A percentile compares a stretch with the other conserved stretches of the same genome.
phyloP scores from a whole-genome alignment of 306 rosid species.

The Albizia julibrissin region DNA sequence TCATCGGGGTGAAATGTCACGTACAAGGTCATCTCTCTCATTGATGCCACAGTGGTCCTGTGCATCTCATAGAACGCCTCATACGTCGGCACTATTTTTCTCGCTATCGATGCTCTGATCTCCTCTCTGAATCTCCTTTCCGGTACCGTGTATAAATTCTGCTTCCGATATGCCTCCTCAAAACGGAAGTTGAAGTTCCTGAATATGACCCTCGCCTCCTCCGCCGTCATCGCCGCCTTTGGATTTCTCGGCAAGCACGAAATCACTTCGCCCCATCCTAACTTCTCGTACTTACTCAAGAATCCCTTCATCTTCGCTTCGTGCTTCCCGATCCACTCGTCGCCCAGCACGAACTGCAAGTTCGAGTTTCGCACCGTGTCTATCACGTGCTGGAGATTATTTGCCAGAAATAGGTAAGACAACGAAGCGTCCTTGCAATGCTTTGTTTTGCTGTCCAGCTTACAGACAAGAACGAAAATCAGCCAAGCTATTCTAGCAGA shows the following conservation, averaged over 20 bases:
- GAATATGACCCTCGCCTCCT: conserved; percentile 53
- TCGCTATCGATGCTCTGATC: conserved; percentile 43
- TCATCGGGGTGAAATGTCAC: conserved; percentile 62
- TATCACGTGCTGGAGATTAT: conserved; percentile 59
- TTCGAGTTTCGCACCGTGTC: conserved; percentile 52
- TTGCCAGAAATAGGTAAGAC: conserved; percentile 62
- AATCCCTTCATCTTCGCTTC: conserved; percentile 51
- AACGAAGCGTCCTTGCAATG: conserved; percentile 55
- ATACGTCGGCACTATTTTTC: conserved; percentile 48
- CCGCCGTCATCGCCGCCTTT: conserved; percentile 25
- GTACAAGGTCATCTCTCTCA: conserved; percentile 8
- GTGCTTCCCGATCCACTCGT: conserved; percentile 58
- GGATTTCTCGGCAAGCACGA: conserved; percentile 59
- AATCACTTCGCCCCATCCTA: conserved; percentile 61
- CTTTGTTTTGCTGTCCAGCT: conserved; percentile 63
- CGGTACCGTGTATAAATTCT: conserved; percentile 42
- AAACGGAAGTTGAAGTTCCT: conserved; percentile 55
- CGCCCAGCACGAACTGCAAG: conserved; percentile 59
- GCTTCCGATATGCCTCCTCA: conserved; percentile 53
- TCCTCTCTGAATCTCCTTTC: conserved; percentile 58
- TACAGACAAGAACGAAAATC: conserved; percentile 63
- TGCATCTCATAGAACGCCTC: conserved; percentile 47
- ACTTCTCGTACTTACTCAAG: conserved; percentile 44
- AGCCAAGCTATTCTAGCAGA: conserved; percentile 52
- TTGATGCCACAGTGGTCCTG: conserved; percentile 30